Base-by-base conservation (phyloP, 257 asterid genomes). In the Leonotis leonurus region DNA sequence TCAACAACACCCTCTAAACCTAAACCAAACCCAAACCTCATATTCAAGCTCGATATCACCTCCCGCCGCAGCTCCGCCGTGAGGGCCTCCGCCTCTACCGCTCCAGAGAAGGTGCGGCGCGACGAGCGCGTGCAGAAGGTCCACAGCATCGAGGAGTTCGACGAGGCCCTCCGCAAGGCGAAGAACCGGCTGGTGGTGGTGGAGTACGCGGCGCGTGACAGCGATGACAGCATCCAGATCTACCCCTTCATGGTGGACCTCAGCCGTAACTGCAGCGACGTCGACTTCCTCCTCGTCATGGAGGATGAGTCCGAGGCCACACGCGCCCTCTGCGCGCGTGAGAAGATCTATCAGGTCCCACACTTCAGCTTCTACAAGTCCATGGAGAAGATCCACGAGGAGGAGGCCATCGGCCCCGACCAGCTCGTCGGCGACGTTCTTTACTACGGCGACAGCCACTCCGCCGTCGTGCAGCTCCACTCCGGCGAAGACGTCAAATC, bases 301-400 rank as follows among this genome's bases (percentile, higher is more conserved):
- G 95, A 95, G 21, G 98, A 92, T 60, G 98, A 92, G 48, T 81
- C 96, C 0, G 97, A 80, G n/a, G n/a, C 0, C 79, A 76, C 0
- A 92, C 95, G 0, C 71, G 76, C 33, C 77, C 95, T 92, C 40
- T 89, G 90, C 77, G 77, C 72, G 7, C 75, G 98, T 0, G 98
- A 92, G 77, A 86, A 83, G 1, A 80, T 92, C 27, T 79, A 75
- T 0, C 70, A 72, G 57, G 96, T 89, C 13, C 97, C 96, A 0
- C 98, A 86, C 74, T 92, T 92, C 83, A 92, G 73, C 80, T 92
- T 92, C 84, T 92, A 92, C 90, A 92, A 92, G 54, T 35, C 75
- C 73, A 88, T 80, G 95, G 95, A 83, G 67, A 92, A 88, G 50
- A 83, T 92, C 73, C 98, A 92, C 71, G 98, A 92, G 71, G 98